Base-by-base conservation (phyloP, 345 rosid genomes). In the Aurinia saxatilis region DNA sequence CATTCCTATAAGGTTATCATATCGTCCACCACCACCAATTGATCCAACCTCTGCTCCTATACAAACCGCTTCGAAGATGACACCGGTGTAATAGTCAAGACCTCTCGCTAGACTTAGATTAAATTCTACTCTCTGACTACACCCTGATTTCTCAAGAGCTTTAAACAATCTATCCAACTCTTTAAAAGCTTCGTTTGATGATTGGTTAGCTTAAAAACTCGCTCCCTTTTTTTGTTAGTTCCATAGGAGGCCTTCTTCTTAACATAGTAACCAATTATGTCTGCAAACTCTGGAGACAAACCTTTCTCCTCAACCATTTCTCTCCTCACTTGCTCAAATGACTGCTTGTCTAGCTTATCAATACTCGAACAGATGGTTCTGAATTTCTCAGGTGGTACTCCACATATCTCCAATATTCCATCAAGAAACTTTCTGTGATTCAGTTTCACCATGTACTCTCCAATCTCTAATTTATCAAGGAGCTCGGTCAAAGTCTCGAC, bases 251-350 rank as follows among this genome's bases (percentile, higher is more conserved):
- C 97, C 68, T 81, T 90, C 77, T 84, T 83, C 71, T 84, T 85
- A 54, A 93, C 88, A 73, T 81, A 90, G n/a, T 66, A 31, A 53
- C 95, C 95, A 56, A 93, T 90, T 75, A 15, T 80, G 46, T 90
- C 91, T 29, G 99, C 97, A 9, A 79, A 69, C 78, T 81, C 95
- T 47, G 65, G 51, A 34, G 77, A 74, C 49, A 87, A 72, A 6
- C 99, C 65, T 64, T 92, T 92, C 76, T 89, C 95, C 49, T 93
- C 97, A 64, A 90, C 95, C 96, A 91, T 91, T 83, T 90, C 99
- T 55, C 68, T 90, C 72, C 82, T 81, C 44, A 93, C 83, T 73
- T 90, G 90, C 79, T 84, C 89, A 38, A 92, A 84, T 10, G 96
- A 60, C 70, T 80, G 95, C 70, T 92, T 89, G 81, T 92, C 96